Conservation (phyloP, 495 filamentous ascomycete genomes). For the Tuber brumale region DNA sequence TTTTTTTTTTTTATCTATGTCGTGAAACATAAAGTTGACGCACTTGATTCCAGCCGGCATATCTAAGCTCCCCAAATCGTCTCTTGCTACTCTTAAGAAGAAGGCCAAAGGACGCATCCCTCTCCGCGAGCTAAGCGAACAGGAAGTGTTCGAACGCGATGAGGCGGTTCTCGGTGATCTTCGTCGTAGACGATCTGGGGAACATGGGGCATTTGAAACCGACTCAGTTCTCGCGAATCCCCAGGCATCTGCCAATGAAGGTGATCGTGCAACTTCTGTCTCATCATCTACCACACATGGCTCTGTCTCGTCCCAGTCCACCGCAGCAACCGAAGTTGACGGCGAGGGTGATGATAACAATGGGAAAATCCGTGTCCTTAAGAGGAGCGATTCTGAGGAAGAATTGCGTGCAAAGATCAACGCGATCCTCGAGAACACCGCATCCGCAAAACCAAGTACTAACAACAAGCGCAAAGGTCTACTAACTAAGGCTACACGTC, state of each 20-base stretch:
- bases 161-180: constrained; percentile 41
- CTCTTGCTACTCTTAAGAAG: constrained; percentile 22
- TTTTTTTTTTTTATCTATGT: not conserved
- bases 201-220: constrained; percentile 35
- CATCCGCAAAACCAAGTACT: constrained; percentile 7
- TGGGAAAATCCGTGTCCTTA: constrained; percentile 26
- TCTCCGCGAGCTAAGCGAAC: constrained; percentile 37
- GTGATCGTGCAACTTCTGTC: constrained; percentile 11
- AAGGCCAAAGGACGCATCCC: constrained; percentile 30
- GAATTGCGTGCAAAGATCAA: constrained; percentile 32
- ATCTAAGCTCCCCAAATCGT: constrained; percentile 33
- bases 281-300: constrained; percentile 13
- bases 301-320: constrained; percentile 11
- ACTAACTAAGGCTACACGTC: constrained; percentile 15
- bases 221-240: constrained; percentile 34
- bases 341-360: constrained; percentile 8
- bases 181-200: constrained; percentile 38
- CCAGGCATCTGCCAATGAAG: constrained; percentile 21
- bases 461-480: constrained; percentile 13
- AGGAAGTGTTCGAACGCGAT: constrained; percentile 41
- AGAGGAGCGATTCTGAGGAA: constrained; percentile 36
- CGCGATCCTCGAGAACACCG: constrained; percentile 29
- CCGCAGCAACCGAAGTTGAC: constrained; percentile 20
- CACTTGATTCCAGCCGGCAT: constrained; percentile 29
- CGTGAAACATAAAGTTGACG: constrained; percentile 8